Base-by-base conservation (phyloP, 495 filamentous ascomycete genomes). In the Penicillium daleae region DNA sequence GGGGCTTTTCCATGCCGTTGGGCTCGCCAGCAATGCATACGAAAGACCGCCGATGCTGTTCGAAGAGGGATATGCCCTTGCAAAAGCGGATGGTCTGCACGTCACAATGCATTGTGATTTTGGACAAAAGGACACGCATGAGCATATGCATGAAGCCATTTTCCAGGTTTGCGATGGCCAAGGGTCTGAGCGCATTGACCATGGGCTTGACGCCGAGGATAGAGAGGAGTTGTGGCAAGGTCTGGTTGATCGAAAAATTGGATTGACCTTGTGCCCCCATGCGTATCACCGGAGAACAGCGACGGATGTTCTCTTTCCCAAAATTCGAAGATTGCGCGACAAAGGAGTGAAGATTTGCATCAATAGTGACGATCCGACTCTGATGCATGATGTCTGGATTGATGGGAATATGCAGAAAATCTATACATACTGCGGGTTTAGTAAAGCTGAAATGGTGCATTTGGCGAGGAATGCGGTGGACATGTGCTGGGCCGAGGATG, bases 21-120 rank as follows among this genome's bases (percentile, higher is more conserved):
- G 78, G 13, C 66, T 80, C 6, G 78, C 77, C 19, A 76, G 74
- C 46, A 77, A 80, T 57, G 78, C 77, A 44, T 74, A 74, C 54
- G 69, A 74, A 40, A 64, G 73, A 13, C 78, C 78, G 3, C 78
- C 78, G 0, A 61, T 69, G 62, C 65, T 78, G 29, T 80, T 81
- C 48, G 71, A 76, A 46, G 72, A 74, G 35, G 72, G 68, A 0
- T 79, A 75, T 63, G 27, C 15, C 37, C 60, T 73, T 5, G 78
- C 78, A 6, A 64, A 64, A 21, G 60, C 63, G 13, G 76, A 78
- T 52, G 78, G 78, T 0, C 61, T 80, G 42, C 72, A 72, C 44
- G 59, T 80, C 13, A 80, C 78, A 4, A 73, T 73, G 71, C 78
- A 81, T 54, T 80, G 78, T 62, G 78, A 80, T 49, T 76, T 79